phyloP scores from a whole-genome alignment of 2,329 filamentous ascomycete species.

The Nothomitra cinnamomea region DNA sequence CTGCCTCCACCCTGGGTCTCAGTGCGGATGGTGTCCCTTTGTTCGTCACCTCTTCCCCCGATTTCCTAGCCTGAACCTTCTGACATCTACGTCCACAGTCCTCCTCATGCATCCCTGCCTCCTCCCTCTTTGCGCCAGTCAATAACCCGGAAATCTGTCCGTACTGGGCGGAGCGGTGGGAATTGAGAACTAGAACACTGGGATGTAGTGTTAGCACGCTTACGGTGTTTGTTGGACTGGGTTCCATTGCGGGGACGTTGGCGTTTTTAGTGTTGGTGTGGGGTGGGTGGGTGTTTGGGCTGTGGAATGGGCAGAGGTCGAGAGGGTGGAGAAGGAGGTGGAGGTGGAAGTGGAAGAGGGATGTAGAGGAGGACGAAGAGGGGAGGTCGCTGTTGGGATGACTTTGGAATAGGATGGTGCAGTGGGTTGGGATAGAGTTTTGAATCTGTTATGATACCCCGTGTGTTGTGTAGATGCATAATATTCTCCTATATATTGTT shows the following conservation, averaged over 20 bases:
- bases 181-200: constrained; percentile 23
- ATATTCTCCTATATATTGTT: no score
- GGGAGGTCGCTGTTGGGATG: not conserved
- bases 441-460: no score
- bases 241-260: constrained; percentile 19
- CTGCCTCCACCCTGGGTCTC: constrained; percentile 25
- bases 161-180: constrained; percentile 31
- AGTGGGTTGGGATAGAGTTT: no score
- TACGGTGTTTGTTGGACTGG: constrained; percentile 22
- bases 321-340: constrained; percentile 7
- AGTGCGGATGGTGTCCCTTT: constrained; percentile 16
- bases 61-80: constrained; percentile 4
- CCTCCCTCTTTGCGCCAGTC: constrained; percentile 32
- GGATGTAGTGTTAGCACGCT: constrained; percentile 28
- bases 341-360: constrained; percentile 17
- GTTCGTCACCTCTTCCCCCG: constrained; percentile 8
- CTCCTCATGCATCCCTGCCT: constrained; percentile 37
- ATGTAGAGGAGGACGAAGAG: not conserved
- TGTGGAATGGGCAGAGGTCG: constrained; percentile 6
- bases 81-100: constrained; percentile 23
- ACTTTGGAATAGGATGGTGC: not conserved
- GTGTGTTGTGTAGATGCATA: no score
- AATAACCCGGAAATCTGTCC: constrained; percentile 35
- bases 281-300: constrained; percentile 9
- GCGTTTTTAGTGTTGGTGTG: constrained; percentile 13